phyloP scores from a whole-genome alignment of 2,329 filamentous ascomycete species.

The Clarireedia paspali region DNA sequence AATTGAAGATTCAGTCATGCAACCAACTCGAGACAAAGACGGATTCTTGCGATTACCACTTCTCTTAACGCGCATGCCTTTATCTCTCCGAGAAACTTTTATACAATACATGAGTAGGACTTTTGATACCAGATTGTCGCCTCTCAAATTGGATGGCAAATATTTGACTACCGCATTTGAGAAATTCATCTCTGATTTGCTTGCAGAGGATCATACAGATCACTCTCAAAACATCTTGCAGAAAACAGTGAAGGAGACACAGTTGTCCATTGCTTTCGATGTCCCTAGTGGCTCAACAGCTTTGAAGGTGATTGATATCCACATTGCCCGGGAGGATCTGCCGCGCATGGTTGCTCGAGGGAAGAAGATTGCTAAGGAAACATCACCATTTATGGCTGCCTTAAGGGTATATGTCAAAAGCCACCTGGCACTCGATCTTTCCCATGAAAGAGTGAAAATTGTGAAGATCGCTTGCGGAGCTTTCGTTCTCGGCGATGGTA shows the following conservation, averaged over 20 bases:
- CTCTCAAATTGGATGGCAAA: conserved; percentile 30
- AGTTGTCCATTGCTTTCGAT: conserved; percentile 25
- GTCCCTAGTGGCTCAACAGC: conserved; percentile 17
- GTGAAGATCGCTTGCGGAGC: conserved; percentile 34
- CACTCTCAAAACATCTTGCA: conserved; percentile 13
- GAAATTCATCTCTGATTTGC: conserved; percentile 23
- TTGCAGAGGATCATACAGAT: conserved; percentile 12
- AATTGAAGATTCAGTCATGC: conserved; percentile 12
- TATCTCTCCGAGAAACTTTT: conserved; percentile 34
- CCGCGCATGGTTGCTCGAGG: conserved; percentile 23
- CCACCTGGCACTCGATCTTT: conserved; percentile 35
- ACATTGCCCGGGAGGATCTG: conserved; percentile 35
- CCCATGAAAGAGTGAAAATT: conserved; percentile 33
- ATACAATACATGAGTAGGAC: conserved; percentile 34
- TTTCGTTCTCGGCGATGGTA: conserved; percentile 35
- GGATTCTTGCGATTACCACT: conserved; percentile 37
- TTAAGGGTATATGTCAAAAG: conserved; percentile 31
- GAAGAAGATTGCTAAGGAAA: conserved; percentile 14
- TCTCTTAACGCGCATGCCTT: conserved; percentile 38
- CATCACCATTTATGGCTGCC: conserved; percentile 33
- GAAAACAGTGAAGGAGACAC: conserved; percentile 22
- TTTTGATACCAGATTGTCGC: conserved; percentile 36
- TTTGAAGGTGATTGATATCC: conserved; percentile 36
- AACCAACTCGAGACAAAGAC: conserved; percentile 6
- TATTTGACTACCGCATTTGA: conserved; percentile 31